Evolutionary conservation across 2,329 filamentous ascomycete species (phyloP), one percentile per base, ranked within the genome.

Genomic region (Dactylellina leptospora): DNA sequence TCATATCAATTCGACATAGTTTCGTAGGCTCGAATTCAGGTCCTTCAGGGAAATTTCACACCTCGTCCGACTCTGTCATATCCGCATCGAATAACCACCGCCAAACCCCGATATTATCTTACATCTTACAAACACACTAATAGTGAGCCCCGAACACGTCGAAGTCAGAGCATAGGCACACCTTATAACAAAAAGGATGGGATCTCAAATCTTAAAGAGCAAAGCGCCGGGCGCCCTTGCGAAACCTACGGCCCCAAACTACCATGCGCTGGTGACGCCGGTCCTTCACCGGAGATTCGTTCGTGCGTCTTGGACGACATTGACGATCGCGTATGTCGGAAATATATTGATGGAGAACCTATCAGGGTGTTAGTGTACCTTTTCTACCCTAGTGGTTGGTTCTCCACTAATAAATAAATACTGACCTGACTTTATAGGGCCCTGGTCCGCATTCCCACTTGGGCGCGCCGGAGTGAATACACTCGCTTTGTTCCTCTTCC

Each of bases 221-320:
- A 72, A 72, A 55, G 59, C 68, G 51, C 53, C 68, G 20, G 60
- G 59, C 38, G 73, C 73, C 40, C 60, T 64, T 22, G 63, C 72
- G 9, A 74, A 75, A 59, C 60, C 74, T 28, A 42, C 61, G 42
- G 75, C 76, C 20, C 73, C 73, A 8, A 74, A 77, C 50, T 76
- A 77, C 53, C 76, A 76, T 55, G 74, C 75, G 1, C 75, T 75
- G 55, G 69, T 77, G 36, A 76, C 75, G 4, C 75, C 76, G 20
- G 70, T 77, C 20, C 53, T 77, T 3, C 76, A 77, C 33, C 74
- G 75, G 33, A 73, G 75, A 60, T 77, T 76, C 61, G 75, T 74
- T 18, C 58, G 74, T 33, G 74, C 75, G 42, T 77, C 75, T 58
- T 36, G 71, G 38, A 68, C 74, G 25, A 73, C 73, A 9, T 59